Evolutionary conservation across 192 early-diverging fungal species (phyloP).

Genomic region (Radiomyces spectabilis): DNA sequence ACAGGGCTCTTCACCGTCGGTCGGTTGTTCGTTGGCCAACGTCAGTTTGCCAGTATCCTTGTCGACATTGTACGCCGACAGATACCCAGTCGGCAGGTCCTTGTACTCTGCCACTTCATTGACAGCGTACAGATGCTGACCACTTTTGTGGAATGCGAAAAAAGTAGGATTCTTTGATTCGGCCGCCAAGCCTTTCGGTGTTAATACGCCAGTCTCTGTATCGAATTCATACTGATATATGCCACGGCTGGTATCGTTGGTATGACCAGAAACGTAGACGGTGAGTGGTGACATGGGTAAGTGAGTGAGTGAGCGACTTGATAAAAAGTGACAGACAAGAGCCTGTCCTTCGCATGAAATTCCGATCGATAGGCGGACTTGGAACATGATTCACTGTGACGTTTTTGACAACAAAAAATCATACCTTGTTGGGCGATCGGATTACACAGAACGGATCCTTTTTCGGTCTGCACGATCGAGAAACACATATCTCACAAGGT

Average conservation of each 20-base stretch:
- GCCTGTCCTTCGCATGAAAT: too few relatives aligned
- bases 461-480: too few relatives aligned
- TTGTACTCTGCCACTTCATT: slow-evolving; percentile 14
- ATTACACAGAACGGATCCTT: too few relatives aligned
- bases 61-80: slow-evolving; percentile 14
- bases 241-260: slow-evolving; percentile 9
- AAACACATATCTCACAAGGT: too few relatives aligned
- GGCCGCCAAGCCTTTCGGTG: not conserved
- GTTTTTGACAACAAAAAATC: too few relatives aligned
- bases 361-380: too few relatives aligned
- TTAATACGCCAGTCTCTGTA: slow-evolving; percentile 3
- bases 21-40: slow-evolving; percentile 11
- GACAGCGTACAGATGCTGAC: slow-evolving; percentile 8
- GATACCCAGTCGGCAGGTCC: slow-evolving; percentile 4
- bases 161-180: slow-evolving; percentile 12
- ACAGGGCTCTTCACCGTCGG: slow-evolving; percentile 21
- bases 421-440: too few relatives aligned
- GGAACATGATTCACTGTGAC: too few relatives aligned
- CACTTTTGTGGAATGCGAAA: slow-evolving; percentile 5
- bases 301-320: too few relatives aligned
- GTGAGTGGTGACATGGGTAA: not conserved
- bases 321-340: too few relatives aligned
- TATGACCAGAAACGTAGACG: slow-evolving; percentile 26
- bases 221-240: slow-evolving; percentile 26
- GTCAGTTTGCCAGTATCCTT: not conserved